A percentile compares a stretch with the other conserved stretches of the same genome.
phyloP scores from a whole-genome alignment of 805 yeast species.

The Brettanomyces bruxellensis region DNA sequence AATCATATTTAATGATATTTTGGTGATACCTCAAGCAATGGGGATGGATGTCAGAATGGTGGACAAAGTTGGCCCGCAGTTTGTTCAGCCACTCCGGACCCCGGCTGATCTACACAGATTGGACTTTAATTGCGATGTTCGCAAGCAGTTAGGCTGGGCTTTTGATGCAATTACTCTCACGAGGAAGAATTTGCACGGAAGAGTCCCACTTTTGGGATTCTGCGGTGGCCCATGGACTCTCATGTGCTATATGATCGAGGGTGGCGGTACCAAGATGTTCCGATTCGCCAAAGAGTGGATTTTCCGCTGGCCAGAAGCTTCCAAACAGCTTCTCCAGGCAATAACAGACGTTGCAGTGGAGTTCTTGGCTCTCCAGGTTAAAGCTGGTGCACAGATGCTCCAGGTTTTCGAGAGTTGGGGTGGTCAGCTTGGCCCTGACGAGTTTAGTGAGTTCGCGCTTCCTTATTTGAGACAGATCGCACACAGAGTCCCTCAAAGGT shows the following conservation, averaged over 20 bases:
- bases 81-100: constrained; percentile 76
- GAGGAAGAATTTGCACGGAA: constrained; percentile 75
- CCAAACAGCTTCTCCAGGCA: constrained; percentile 63
- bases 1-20: constrained; percentile 88
- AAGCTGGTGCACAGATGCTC: constrained; percentile 96
- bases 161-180: constrained; percentile 88
- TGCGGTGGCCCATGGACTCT: constrained; percentile 98
- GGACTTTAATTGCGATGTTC: constrained; percentile 55
- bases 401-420: constrained; percentile 98
- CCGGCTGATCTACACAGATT: constrained; percentile 57
- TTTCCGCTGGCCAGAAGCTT: constrained; percentile 63
- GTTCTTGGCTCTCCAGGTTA: constrained; percentile 87
- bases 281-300: constrained; percentile 91
- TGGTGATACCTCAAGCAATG: constrained; percentile 97
- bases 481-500: constrained; percentile 53
- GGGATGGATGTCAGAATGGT: constrained; percentile 92
- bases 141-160: constrained; percentile 85
- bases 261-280: constrained; percentile 90
- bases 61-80: constrained; percentile 91
- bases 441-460: constrained; percentile 79
- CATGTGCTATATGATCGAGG: constrained; percentile 94
- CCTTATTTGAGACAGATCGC: constrained; percentile 81
- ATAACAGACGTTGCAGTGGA: constrained; percentile 86
- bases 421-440: constrained; percentile 87
- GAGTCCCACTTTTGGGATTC: constrained; percentile 91